These are phyloP conservation scores for Zygoascus flipseniorum DNA, from an alignment of 805 yeast species.

Conservation along the genomic window DNA sequence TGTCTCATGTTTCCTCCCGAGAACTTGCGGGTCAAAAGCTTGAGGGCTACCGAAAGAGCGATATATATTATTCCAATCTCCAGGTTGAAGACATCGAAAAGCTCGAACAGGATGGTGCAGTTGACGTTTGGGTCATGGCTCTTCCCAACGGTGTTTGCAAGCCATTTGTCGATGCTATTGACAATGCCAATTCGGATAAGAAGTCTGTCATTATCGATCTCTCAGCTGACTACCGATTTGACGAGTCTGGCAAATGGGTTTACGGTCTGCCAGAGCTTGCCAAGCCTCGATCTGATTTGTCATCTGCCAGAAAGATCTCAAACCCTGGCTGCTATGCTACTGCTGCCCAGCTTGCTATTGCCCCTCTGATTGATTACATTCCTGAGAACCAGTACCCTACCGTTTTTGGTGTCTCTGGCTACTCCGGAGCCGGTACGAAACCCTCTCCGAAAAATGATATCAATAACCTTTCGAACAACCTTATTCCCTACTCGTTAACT, in stretches of 20 bases:
- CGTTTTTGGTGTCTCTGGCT: conserved; percentile 93
- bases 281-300: conserved; percentile 55
- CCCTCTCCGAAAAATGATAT: conserved; percentile 94
- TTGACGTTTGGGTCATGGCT: conserved; percentile 99
- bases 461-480: conserved; percentile 62
- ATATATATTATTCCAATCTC: conserved; percentile 74
- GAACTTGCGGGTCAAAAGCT: conserved; percentile 83
- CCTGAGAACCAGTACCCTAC: conserved; percentile 61
- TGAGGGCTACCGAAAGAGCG: conserved; percentile 76
- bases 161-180: conserved; percentile 39
- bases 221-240: conserved; percentile 95
- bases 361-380: conserved; percentile 64
- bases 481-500: conserved; percentile 91
- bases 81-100: conserved; percentile 77
- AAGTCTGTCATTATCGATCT: conserved; percentile 79
- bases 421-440: conserved; percentile 98
- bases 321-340: conserved; percentile 99
- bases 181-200: conserved; percentile 39
- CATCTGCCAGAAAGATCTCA: conserved; percentile 70
- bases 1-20: conserved; percentile 92
- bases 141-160: conserved; percentile 92
- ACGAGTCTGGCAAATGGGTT: conserved; percentile 76
- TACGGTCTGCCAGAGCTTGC: conserved; percentile 91
- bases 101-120: conserved; percentile 65
- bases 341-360: conserved; percentile 87